A percentile compares a stretch with the other conserved stretches of the same genome.
Conservation (phyloP, 768 basidiomycete species). For the Austroboletus eburneus region DNA sequence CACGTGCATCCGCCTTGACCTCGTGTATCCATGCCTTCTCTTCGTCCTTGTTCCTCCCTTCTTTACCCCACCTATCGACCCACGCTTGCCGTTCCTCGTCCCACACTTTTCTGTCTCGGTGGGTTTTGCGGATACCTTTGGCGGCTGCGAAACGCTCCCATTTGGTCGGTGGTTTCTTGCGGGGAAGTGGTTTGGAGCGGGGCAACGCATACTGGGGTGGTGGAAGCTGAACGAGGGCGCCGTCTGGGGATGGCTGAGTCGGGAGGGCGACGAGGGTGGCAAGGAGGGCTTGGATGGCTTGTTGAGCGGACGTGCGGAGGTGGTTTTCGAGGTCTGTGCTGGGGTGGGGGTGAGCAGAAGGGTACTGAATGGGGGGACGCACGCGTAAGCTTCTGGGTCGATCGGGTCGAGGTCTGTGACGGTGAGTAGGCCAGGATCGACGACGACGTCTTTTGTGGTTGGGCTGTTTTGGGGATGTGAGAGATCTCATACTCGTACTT, state of each 20-base stretch:
- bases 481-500: not conserved
- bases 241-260: slow-evolving; percentile 67
- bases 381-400: slow-evolving; percentile 84
- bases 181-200: slow-evolving; percentile 88
- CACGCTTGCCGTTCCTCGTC: slow-evolving; percentile 94
- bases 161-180: slow-evolving; percentile 89
- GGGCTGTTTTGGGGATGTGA: slow-evolving; percentile 40
- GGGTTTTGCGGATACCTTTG: slow-evolving; percentile 86
- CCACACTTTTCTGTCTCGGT: slow-evolving; percentile 79
- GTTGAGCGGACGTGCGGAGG: slow-evolving; percentile 72
- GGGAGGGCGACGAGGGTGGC: slow-evolving; percentile 80
- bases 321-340: slow-evolving; percentile 80
- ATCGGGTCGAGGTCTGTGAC: slow-evolving; percentile 87
- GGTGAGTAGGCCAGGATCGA: slow-evolving; percentile 79
- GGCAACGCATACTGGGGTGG: slow-evolving; percentile 74
- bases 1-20: slow-evolving; percentile 83
- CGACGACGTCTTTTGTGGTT: slow-evolving; percentile 69
- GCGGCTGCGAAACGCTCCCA: slow-evolving; percentile 95
- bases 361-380: slow-evolving; percentile 20
- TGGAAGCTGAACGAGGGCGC: slow-evolving; percentile 81
- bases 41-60: slow-evolving; percentile 81
- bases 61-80: slow-evolving; percentile 86
- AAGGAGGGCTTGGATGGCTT: slow-evolving; percentile 80
- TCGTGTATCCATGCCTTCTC: slow-evolving; percentile 92
- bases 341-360: not conserved